Percentiles rank a stretch among this genome's conserved stretches.
Conservation (phyloP, 1,139 yeast genomes). For the Kurtzmaniella quercitrusa region DNA sequence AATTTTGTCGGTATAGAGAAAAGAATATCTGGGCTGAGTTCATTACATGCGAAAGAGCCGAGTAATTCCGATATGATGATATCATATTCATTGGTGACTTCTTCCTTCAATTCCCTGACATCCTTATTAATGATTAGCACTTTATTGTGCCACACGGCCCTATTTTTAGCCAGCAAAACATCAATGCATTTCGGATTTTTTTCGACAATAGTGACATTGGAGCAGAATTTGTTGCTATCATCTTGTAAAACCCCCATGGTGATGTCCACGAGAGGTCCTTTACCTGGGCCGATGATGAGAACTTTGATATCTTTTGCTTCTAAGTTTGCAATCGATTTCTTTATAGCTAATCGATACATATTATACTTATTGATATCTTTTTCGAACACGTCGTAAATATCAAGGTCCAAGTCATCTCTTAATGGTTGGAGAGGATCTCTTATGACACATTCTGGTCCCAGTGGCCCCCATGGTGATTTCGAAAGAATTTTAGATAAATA, state of each 20-base stretch:
- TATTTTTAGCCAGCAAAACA: constrained; percentile 39
- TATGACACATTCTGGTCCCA: not conserved
- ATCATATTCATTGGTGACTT: constrained; percentile 32
- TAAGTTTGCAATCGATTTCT: constrained; percentile 43
- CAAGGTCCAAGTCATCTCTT: constrained; percentile 48
- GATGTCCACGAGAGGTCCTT: constrained; percentile 69
- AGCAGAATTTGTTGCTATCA: not conserved
- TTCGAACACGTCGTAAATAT: constrained; percentile 67
- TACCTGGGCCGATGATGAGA: constrained; percentile 80
- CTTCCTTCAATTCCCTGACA: constrained; percentile 34
- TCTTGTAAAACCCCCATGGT: not conserved
- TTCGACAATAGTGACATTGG: constrained; percentile 43
- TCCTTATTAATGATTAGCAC: constrained; percentile 56
- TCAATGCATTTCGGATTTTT: constrained; percentile 63
- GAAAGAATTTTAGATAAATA: not conserved
- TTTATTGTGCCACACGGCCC: constrained; percentile 36
- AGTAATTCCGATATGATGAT: constrained; percentile 74
- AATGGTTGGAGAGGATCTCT: constrained; percentile 69
- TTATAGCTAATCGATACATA: constrained; percentile 64
- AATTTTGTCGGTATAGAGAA: constrained; percentile 13
- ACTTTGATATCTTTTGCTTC: constrained; percentile 17
- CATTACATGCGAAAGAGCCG: constrained; percentile 93
- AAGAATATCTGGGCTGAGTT: constrained; percentile 77
- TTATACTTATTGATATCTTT: constrained; percentile 64
- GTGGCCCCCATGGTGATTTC: too few relatives aligned